Evolutionary conservation across 495 filamentous ascomycete species (phyloP).

Genomic region (Podospora pseudopauciseta): DNA sequence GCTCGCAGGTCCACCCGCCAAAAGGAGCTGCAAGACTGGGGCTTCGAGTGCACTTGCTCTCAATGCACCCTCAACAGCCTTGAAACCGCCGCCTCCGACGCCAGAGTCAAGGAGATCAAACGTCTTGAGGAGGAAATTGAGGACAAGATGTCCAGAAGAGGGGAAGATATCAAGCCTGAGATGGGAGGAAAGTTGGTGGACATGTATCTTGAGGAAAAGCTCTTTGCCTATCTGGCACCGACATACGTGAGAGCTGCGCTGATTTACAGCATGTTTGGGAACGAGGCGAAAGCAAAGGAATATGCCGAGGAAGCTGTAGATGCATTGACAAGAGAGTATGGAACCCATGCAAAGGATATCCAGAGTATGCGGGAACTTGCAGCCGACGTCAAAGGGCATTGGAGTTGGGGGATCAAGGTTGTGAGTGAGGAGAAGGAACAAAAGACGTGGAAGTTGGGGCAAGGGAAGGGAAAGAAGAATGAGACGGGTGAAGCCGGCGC

Average conservation of each 20-base stretch:
- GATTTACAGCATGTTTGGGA: constrained; percentile 41
- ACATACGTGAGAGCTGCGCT: constrained; percentile 42
- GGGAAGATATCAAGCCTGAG: constrained; percentile 26
- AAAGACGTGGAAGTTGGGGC: constrained; percentile 1
- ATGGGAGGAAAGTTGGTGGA: constrained; percentile 32
- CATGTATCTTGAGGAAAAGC: constrained; percentile 35
- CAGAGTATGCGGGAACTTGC: constrained; percentile 37
- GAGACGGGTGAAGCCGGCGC: background rate
- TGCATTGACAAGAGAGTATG: constrained; percentile 37
- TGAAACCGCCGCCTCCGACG: constrained; percentile 32
- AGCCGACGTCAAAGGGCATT: constrained; percentile 30
- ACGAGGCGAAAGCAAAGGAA: constrained; percentile 32
- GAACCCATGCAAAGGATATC: constrained; percentile 27
- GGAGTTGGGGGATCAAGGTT: constrained; percentile 26
- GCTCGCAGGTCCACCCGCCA: constrained; percentile 31
- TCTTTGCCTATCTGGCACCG: constrained; percentile 37
- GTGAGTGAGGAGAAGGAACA: background rate
- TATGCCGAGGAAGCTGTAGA: constrained; percentile 35
- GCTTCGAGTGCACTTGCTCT: constrained; percentile 40
- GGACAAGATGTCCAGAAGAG: constrained; percentile 25
- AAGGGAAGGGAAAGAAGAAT: background rate
- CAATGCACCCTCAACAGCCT: constrained; percentile 30
- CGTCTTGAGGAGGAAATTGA: constrained; percentile 36
- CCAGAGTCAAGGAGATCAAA: constrained; percentile 33
- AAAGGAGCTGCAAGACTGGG: constrained; percentile 35